Evolutionary conservation across 1,284 basidiomycete genomes (phyloP), one percentile per base, ranked within the genome.

Genomic region (Cryptococcus sp.): DNA sequence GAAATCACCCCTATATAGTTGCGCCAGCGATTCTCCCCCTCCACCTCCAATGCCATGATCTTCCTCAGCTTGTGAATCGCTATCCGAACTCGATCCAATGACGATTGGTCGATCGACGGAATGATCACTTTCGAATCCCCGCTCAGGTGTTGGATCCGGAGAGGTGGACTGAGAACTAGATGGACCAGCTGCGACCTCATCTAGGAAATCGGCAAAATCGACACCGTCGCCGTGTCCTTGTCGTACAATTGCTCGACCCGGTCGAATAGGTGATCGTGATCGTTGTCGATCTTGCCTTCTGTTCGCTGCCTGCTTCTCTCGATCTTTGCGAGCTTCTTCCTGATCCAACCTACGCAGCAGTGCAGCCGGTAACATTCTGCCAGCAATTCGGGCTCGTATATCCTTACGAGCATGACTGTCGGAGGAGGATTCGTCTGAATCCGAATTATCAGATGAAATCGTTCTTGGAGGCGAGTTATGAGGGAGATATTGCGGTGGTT

Each of bases 1-100:
- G 43, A 70, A 73, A 48, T 72, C 71, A 2, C 70, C 71, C 13
- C 64, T 56, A 47, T 68, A 67, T 7, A 73, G 54, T 21, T 64
- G 54, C 10, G 63, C 69, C 2, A 73, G 57, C 7, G 54, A 45
- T 46, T 52, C 18, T 9, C 39, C 39, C 9, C 39, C 39, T 10
- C 39, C 39, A 9, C 39, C 39, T 10, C 39, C 39, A n/a, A 7
- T 9, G 14, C 39, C 50, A 4, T 59, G 50, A 48, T 69, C 66
- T 48, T 72, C 66, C 41, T 73, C 71, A 0, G 64, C 67, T 31
- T 66, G 60, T 0, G 59, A 62, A 2, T 46, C 52, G 21, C 39
- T 49, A 11, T 39, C 34, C 42, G 60, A 57, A n/a, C 48, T 54
- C 7, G 52, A 55, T 10, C 9, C 19, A 9, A 41, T 19, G 11